Conservation (phyloP, 2,329 filamentous ascomycete genomes). For the Trichoderma simmonsii region DNA sequence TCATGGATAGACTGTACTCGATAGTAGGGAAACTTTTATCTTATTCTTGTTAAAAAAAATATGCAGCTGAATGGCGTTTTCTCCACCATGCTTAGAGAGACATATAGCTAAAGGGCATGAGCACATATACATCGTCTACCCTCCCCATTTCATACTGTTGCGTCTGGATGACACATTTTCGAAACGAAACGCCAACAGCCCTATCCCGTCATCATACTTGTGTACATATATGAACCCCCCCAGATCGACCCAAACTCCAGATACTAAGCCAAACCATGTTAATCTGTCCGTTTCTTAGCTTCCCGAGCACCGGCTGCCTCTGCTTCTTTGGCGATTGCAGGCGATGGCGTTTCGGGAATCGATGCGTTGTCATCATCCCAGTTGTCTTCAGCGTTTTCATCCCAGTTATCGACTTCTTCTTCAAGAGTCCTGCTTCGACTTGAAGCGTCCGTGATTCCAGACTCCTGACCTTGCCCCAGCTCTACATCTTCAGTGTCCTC, state of each 20-base stretch:
- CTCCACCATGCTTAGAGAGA: not conserved
- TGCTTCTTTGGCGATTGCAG: constrained; percentile 22
- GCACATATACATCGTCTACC: not conserved
- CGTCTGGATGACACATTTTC: not conserved
- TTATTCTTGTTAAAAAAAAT: not conserved
- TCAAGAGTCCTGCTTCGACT: constrained; percentile 52
- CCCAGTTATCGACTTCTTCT: constrained; percentile 88
- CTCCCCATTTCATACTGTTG: not conserved
- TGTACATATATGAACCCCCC: not conserved
- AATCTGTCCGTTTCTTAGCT: constrained; percentile 35
- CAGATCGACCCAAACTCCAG: not conserved
- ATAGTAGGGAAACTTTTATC: not conserved
- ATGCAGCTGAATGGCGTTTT: not conserved
- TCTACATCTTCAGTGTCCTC: constrained; percentile 68
- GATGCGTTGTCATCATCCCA: constrained; percentile 54
- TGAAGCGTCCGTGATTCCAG: constrained; percentile 51
- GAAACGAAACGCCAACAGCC: not conserved
- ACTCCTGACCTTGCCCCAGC: constrained; percentile 69
- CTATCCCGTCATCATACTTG: not conserved
- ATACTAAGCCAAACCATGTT: constrained; percentile 9
- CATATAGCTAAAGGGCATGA: not conserved
- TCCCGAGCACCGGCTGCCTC: constrained; percentile 32
- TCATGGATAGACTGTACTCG: not conserved
- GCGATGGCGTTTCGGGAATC: constrained; percentile 19
- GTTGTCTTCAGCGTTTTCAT: constrained; percentile 69